Base-by-base conservation (phyloP, 2,329 filamentous ascomycete species). In the Aspergillus proliferans region DNA sequence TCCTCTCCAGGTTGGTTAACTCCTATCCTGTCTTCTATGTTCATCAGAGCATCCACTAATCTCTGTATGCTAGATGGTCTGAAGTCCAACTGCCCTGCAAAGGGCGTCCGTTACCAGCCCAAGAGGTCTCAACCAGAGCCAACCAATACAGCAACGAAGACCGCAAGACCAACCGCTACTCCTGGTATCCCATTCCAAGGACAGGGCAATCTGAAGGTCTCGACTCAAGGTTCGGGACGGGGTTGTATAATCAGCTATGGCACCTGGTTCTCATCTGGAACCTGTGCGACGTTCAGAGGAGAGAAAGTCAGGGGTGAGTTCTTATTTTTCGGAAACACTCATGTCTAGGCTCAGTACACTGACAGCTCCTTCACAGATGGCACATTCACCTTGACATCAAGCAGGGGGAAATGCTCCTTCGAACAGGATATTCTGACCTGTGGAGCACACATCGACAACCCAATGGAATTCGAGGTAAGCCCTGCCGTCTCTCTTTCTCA, bases 161-260 rank as follows among this genome's bases (percentile, higher is more conserved):
- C 53, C 4, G 56, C 63, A 3, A 52, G 63, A 33, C 64, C 68
- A 15, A 69, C 67, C 5, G 49, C 55, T 15, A 30, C 26, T 10
- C 62, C 66, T 3, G 60, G 60, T 9, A 56, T 50, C 0, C 72
- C 79, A 0, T 82, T 82, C 60, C 68, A 71, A n/a, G 83, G 83
- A 1, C 76, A 70, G 28, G 85, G 85, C 0, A 79, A 77, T 56
- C 64, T 87, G 38, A 77, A 83, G 47, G 82, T 85, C 3, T 63
- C 60, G 10, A 66, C 58, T 0, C 48, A 57, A 24, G 62, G 65
- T 42, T 62, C 64, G 34, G 53, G 52, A 38, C 58, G 65, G 6
- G 85, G 85, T n/a, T 88, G 84, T 57, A 75, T 88, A 50, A 88
- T 87, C 61, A 77, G 77, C 48, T 73, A 69, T 8, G 85, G 85